A percentile compares a stretch with the other conserved stretches of the same genome.
phyloP scores from a whole-genome alignment of 2,329 filamentous ascomycete species.

The Phialemoniopsis sp. region DNA sequence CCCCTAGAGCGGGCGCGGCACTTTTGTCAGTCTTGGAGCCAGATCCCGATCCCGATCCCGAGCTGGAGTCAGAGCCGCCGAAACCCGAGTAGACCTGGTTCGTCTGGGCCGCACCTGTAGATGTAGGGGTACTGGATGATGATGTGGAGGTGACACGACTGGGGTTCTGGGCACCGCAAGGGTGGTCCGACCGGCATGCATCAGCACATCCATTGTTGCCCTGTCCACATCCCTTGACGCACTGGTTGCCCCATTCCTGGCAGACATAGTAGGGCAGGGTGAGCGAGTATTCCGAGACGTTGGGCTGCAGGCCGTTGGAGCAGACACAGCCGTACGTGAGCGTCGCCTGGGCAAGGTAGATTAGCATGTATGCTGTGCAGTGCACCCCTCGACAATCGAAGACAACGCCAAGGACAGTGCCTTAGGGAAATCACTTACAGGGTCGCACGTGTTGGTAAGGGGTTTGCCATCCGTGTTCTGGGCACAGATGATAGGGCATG shows the following conservation, averaged over 20 bases:
- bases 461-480: slow-evolving; percentile 40
- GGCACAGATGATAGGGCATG: slow-evolving; percentile 70
- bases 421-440: slow-evolving; percentile 38
- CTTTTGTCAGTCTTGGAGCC: slow-evolving; percentile 4
- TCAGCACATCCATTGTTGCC: slow-evolving; percentile 54
- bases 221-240: slow-evolving; percentile 51
- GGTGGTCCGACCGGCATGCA: slow-evolving; percentile 61
- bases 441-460: slow-evolving; percentile 61
- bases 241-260: slow-evolving; percentile 66
- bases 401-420: too few relatives aligned
- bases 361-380: not conserved
- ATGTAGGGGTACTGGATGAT: slow-evolving; percentile 33
- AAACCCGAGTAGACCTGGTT: slow-evolving; percentile 32
- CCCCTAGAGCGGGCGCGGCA: slow-evolving; percentile 22
- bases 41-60: not conserved
- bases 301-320: slow-evolving; percentile 60
- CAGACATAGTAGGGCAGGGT: slow-evolving; percentile 78
- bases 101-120: slow-evolving; percentile 28
- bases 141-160: slow-evolving; percentile 52
- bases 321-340: slow-evolving; percentile 73
- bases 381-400: too few relatives aligned
- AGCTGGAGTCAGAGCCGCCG: slow-evolving; percentile 5
- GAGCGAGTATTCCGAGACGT: slow-evolving; percentile 71
- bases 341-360: slow-evolving; percentile 17
- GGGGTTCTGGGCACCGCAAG: slow-evolving; percentile 68